phyloP scores from a whole-genome alignment of 805 yeast genomes.

The Lipomyces sp. region DNA sequence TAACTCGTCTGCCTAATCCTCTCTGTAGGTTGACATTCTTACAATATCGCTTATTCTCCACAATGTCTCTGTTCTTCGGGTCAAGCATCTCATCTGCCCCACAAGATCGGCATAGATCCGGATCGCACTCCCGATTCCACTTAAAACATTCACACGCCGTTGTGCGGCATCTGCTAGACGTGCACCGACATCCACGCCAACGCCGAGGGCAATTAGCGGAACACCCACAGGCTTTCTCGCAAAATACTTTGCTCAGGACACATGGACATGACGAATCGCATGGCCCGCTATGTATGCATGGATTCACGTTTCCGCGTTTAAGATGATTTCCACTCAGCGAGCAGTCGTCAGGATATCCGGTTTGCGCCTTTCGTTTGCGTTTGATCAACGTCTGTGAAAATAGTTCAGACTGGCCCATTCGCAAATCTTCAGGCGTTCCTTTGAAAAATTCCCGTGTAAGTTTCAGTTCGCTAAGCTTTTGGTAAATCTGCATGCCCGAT shows the following conservation, averaged over 20 bases:
- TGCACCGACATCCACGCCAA: slow-evolving; percentile 25
- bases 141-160: slow-evolving; percentile 25
- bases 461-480: slow-evolving; percentile 11
- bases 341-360: slow-evolving; percentile 24
- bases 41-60: slow-evolving; percentile 19
- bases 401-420: neutral
- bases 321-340: slow-evolving; percentile 24
- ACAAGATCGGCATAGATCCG: slow-evolving; percentile 24
- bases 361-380: slow-evolving; percentile 24
- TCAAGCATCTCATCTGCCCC: slow-evolving; percentile 26
- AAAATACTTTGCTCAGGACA: slow-evolving; percentile 17
- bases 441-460: slow-evolving; percentile 2
- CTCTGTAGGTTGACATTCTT: slow-evolving; percentile 22
- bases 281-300: slow-evolving; percentile 26
- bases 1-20: slow-evolving; percentile 20
- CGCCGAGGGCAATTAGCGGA: slow-evolving; percentile 18
- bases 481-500: slow-evolving; percentile 7
- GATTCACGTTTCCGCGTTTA: slow-evolving; percentile 21
- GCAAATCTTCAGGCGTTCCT: neutral
- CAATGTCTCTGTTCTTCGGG: slow-evolving; percentile 23
- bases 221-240: slow-evolving; percentile 26
- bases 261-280: slow-evolving; percentile 24
- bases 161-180: slow-evolving; percentile 24
- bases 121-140: slow-evolving; percentile 29
- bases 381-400: slow-evolving; percentile 1